Percentiles rank a stretch among this genome's conserved stretches.
Evolutionary conservation across 2,329 filamentous ascomycete genomes (phyloP).

Genomic region (Arthrobotrys megalospora): DNA sequence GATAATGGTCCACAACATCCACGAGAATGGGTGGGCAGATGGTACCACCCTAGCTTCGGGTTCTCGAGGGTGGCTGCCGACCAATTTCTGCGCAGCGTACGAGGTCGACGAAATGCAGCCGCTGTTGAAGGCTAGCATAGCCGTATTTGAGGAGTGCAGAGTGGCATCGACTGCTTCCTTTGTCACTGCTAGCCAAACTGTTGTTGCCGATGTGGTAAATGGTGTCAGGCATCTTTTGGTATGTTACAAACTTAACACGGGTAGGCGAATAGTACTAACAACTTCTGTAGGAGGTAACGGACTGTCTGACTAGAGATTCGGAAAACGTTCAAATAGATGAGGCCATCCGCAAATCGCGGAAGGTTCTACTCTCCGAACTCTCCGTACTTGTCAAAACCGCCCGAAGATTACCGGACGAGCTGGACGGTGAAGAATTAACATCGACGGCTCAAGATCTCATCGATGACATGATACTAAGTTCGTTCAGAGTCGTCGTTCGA

Average conservation of each 20-base stretch:
- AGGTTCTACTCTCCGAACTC: constrained; percentile 88
- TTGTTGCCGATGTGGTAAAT: constrained; percentile 72
- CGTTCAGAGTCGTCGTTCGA: constrained; percentile 93
- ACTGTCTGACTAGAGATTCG: constrained; percentile 88
- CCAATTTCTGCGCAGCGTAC: constrained; percentile 97
- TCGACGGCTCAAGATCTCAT: constrained; percentile 76
- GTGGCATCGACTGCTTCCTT: constrained; percentile 60
- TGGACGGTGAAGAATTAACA: constrained; percentile 66
- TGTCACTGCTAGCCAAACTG: constrained; percentile 61
- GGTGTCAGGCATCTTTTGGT: constrained; percentile 91
- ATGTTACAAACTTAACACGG: constrained; percentile 68
- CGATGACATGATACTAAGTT: constrained; percentile 93
- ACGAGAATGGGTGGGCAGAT: constrained; percentile 98
- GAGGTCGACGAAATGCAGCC: constrained; percentile 89
- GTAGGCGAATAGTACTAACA: constrained; percentile 35
- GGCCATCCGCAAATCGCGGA: constrained; percentile 82
- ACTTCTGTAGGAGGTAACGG: constrained; percentile 80
- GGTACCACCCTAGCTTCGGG: constrained; percentile 90
- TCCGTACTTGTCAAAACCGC: constrained; percentile 90
- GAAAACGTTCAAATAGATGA: constrained; percentile 81
- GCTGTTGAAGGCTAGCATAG: constrained; percentile 77
- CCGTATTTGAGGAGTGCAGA: constrained; percentile 64
- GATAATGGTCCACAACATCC: constrained; percentile 93
- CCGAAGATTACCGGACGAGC: constrained; percentile 82
- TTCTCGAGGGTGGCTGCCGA: constrained; percentile 93